Evolutionary conservation across 805 yeast species (phyloP).

Genomic region (Kazachstania bromeliacearum): DNA sequence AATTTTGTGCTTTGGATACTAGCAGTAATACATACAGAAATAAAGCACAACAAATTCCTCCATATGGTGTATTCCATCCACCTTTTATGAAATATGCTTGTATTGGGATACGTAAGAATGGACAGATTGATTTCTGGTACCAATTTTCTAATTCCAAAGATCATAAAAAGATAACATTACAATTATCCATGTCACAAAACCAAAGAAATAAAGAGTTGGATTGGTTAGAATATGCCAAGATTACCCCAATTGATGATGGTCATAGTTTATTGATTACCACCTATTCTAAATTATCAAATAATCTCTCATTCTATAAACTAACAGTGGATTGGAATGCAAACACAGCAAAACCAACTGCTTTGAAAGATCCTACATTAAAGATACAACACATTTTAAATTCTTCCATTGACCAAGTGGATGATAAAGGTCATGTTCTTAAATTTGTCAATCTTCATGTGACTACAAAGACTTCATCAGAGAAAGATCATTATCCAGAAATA

Average conservation of each 20-base stretch:
- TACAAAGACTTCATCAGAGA: slow-evolving; percentile 23
- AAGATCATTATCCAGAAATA: slow-evolving; percentile 23
- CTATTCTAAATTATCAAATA: slow-evolving; percentile 20
- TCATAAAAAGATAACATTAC: slow-evolving; percentile 28
- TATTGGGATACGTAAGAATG: slow-evolving; percentile 27
- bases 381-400: slow-evolving; percentile 20
- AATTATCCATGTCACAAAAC: slow-evolving; percentile 17
- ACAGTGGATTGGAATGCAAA: slow-evolving; percentile 27
- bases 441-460: slow-evolving; percentile 19
- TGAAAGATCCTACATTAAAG: slow-evolving; percentile 26
- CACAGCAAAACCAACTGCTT: slow-evolving; percentile 14
- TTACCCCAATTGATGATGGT: slow-evolving; percentile 27
- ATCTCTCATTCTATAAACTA: slow-evolving; percentile 23
- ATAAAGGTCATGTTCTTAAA: slow-evolving; percentile 17
- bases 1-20: slow-evolving; percentile 26
- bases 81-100: slow-evolving; percentile 32
- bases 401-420: slow-evolving; percentile 16
- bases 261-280: slow-evolving; percentile 25
- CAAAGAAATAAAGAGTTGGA: slow-evolving; percentile 22
- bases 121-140: slow-evolving; percentile 31
- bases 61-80: slow-evolving; percentile 30
- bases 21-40: slow-evolving; percentile 21
- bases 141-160: slow-evolving; percentile 32
- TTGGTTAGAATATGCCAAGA: slow-evolving; percentile 26
- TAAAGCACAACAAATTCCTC: slow-evolving; percentile 28